phyloP scores from a whole-genome alignment of 2,329 filamentous ascomycete species.

The Stachybotrys echinatus region DNA sequence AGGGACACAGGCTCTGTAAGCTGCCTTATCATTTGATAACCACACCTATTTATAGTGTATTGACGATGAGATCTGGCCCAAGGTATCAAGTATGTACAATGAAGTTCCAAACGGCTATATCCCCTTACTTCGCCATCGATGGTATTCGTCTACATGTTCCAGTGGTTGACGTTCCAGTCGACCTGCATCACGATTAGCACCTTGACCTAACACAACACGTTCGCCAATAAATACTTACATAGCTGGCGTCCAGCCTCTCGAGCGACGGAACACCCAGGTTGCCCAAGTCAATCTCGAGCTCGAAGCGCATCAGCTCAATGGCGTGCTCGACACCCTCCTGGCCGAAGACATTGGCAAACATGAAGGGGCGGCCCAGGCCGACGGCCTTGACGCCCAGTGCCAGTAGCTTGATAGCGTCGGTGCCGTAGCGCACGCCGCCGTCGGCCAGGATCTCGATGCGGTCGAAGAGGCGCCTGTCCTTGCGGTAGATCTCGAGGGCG shows the following conservation, averaged over 20 bases:
- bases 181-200: neutral
- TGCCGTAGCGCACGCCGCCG: conserved; percentile 37
- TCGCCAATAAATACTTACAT: conserved; percentile 9
- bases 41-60: no score
- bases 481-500: conserved; percentile 30
- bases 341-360: conserved; percentile 49
- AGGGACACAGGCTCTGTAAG: no score
- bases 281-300: conserved; percentile 38
- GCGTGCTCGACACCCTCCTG: conserved; percentile 40
- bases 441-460: conserved; percentile 33
- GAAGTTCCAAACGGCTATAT: no score
- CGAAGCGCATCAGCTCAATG: conserved; percentile 40
- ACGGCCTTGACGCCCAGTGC: conserved; percentile 37
- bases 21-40: no score
- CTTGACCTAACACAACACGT: no score
- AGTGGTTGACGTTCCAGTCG: neutral
- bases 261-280: conserved; percentile 36
- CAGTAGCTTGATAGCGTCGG: conserved; percentile 37
- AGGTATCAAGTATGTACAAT: no score
- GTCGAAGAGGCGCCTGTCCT: conserved; percentile 31
- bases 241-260: conserved; percentile 24
- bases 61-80: no score
- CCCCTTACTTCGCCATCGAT: no score
- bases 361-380: conserved; percentile 43
- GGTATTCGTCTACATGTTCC: neutral